Base-by-base conservation (phyloP, 257 asterid genomes). In the Forsythia viridissima region DNA sequence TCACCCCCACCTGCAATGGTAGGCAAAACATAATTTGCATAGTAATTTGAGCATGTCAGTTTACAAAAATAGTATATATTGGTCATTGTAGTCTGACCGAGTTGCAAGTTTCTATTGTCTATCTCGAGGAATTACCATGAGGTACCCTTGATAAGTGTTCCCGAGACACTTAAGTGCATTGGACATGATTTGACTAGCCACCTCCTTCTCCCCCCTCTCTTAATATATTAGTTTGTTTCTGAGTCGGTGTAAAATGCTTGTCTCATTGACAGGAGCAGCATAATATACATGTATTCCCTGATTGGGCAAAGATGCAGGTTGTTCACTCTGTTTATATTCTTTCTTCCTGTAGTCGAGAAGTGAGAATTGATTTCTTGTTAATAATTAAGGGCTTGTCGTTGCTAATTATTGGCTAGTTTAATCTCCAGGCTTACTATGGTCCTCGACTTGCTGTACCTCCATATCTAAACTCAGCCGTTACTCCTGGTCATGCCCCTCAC, bases 291-390 rank as follows among this genome's bases (percentile, higher is more conserved):
- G 82, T 89, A 34, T 96, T 89, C 88, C 96, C 97, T 73, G 98
- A 96, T 82, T 96, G 99, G 99, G 92, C 99, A 24, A 84, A 97
- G 7, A 90, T 96, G 93, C 99, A 96, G 97, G 99, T 95, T 76
- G 40, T 74, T 52, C 55, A 66, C 52, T 42, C 68, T 55, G 55
- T 46, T 41, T 66, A 21, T 20, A 39, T n/a, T 10, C 16, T 34
- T 61, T 66, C 41, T 12, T n/a, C 68, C 37, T 74, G 1, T 70
- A 48, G 41, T 69, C 5, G 43, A 63, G 18, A 68, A 73, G 68
- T 51, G n/a, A 34, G 36, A 21, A 40, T 20, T 59, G 36, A 59
- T 0, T 63, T 48, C 43, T 70, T 71, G 38, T 66, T 13, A 41
- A 43, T 59, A 55, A 75, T 68, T 18, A 41, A 63, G 73, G 24